These are phyloP conservation scores for Hapsidospora chrysogenum DNA, from an alignment of 495 filamentous ascomycete genomes.

Conservation along the genomic window DNA sequence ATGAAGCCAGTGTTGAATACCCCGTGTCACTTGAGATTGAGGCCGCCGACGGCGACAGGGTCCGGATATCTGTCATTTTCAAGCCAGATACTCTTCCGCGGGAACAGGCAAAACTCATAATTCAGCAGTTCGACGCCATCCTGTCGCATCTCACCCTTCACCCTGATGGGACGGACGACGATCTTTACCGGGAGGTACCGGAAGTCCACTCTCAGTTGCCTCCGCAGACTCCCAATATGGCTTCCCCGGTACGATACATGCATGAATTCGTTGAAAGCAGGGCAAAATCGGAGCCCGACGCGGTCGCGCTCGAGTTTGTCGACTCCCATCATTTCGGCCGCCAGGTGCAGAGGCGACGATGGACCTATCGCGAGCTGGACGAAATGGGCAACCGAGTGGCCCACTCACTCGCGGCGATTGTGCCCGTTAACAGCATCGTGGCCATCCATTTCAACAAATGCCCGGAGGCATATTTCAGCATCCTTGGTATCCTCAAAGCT, in stretches of 20 bases:
- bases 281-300: slow-evolving; percentile 20
- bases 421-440: slow-evolving; percentile 37
- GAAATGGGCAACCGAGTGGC: slow-evolving; percentile 43
- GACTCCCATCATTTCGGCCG: slow-evolving; percentile 14
- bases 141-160: slow-evolving; percentile 26
- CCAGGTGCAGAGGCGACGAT: slow-evolving; percentile 15
- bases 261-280: slow-evolving; percentile 47
- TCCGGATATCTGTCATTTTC: slow-evolving; percentile 47
- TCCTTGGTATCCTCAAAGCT: slow-evolving; percentile 65
- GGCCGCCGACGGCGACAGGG: slow-evolving; percentile 19
- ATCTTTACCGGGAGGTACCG: slow-evolving; percentile 7
- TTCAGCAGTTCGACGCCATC: slow-evolving; percentile 43
- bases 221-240: slow-evolving; percentile 25
- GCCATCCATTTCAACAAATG: slow-evolving; percentile 70
- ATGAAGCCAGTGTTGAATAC: slow-evolving; percentile 35
- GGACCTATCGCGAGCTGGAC: slow-evolving; percentile 48
- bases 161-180: slow-evolving; percentile 12
- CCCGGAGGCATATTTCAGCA: slow-evolving; percentile 59
- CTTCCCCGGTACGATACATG: slow-evolving; percentile 26
- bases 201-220: slow-evolving; percentile 38
- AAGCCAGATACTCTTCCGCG: slow-evolving; percentile 38
- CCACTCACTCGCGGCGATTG: slow-evolving; percentile 25
- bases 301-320: slow-evolving; percentile 45
- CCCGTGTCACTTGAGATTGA: slow-evolving; percentile 58
- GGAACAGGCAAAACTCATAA: slow-evolving; percentile 42